Evolutionary conservation across 768 basidiomycete species (phyloP).

Genomic region (Boletus rubropictus): DNA sequence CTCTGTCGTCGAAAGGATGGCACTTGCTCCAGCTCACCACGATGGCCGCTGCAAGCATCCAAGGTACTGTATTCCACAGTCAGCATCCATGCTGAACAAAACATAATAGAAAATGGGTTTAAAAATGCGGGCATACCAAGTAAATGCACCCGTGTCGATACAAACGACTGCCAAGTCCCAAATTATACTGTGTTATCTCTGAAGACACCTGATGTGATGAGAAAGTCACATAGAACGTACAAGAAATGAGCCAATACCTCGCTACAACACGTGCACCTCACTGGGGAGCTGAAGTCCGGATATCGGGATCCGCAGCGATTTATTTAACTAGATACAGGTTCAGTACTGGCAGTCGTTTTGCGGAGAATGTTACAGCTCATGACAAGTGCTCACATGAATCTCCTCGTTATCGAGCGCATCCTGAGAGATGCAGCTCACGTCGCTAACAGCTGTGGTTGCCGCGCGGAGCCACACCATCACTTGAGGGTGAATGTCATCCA

Average conservation of each 20-base stretch:
- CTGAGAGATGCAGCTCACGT: too few species aligned
- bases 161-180: constrained; percentile 12
- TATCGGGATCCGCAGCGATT: too few species aligned
- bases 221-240: neutral
- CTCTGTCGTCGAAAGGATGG: neutral
- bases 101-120: neutral
- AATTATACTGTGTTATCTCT: constrained; percentile 1
- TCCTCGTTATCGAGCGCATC: too few species aligned
- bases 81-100: neutral
- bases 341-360: neutral
- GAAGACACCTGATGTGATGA: constrained; percentile 4
- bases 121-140: constrained; percentile 3
- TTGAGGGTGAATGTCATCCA: too few species aligned
- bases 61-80: neutral
- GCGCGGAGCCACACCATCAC: too few species aligned
- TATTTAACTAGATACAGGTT: neutral
- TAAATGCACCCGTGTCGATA: constrained; percentile 10
- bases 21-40: constrained; percentile 5
- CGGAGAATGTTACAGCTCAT: neutral
- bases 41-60: neutral
- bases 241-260: too few species aligned
- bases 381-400: neutral
- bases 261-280: neutral
- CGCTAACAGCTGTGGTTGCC: too few species aligned
- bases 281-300: neutral